phyloP scores from a whole-genome alignment of 768 basidiomycete species.

The Xanthoconium stramineum region DNA sequence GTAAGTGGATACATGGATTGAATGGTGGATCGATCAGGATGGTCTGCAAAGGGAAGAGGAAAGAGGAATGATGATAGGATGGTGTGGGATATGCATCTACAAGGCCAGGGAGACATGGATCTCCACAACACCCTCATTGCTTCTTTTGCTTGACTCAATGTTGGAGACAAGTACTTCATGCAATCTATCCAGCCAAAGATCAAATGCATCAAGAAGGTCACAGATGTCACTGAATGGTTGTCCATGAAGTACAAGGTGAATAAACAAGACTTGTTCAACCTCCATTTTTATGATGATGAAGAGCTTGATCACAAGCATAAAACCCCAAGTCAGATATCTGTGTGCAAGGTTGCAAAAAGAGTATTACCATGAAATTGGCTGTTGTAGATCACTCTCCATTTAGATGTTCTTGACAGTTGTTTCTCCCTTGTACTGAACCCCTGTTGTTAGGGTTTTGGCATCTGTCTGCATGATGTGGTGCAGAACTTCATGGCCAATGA shows the following conservation, averaged over 20 bases:
- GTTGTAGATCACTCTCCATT: slow-evolving; percentile 48
- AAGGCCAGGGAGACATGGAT: no score
- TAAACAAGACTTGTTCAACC: slow-evolving; percentile 57
- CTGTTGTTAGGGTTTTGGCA: slow-evolving; percentile 74
- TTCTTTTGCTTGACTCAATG: slow-evolving; percentile 65
- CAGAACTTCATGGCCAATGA: slow-evolving; percentile 67
- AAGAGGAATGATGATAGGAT: no score
- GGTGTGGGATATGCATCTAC: no score
- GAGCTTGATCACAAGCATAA: slow-evolving; percentile 62
- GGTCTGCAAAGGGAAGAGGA: no score
- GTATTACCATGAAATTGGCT: slow-evolving; percentile 71
- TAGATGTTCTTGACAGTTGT: not conserved
- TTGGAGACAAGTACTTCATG: slow-evolving; percentile 74
- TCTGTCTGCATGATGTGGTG: slow-evolving; percentile 80
- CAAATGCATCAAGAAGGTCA: slow-evolving; percentile 83
- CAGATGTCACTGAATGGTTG: slow-evolving; percentile 91
- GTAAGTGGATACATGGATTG: no score
- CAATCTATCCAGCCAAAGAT: slow-evolving; percentile 62
- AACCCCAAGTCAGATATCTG: slow-evolving; percentile 78
- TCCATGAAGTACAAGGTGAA: slow-evolving; percentile 77
- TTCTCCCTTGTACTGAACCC: not conserved
- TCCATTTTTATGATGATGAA: slow-evolving; percentile 72
- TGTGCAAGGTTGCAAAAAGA: slow-evolving; percentile 85
- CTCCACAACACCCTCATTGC: slow-evolving; percentile 55
- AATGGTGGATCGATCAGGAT: no score